Evolutionary conservation across 1,139 yeast species (phyloP).

Genomic region (Kodamaea fungicola): DNA sequence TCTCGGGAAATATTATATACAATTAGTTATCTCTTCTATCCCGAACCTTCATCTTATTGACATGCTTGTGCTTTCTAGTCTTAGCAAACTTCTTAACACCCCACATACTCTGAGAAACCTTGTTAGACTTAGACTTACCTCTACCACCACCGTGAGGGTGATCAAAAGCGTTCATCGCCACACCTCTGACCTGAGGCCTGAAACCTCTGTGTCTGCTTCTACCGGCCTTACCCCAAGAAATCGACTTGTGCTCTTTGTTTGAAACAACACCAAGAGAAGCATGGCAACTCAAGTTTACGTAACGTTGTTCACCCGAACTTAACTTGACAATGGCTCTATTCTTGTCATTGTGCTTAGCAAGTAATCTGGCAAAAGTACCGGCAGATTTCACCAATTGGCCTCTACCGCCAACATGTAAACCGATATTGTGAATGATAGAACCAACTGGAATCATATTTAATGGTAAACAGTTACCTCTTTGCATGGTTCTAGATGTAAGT

Average conservation of each 20-base stretch:
- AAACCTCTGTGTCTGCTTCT: slow-evolving; percentile 89
- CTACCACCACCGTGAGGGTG: slow-evolving; percentile 99
- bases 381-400: slow-evolving; percentile 92
- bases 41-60: slow-evolving; percentile 77
- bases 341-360: slow-evolving; percentile 72
- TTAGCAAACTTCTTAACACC: slow-evolving; percentile 93
- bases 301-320: slow-evolving; percentile 92
- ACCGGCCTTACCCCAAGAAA: slow-evolving; percentile 95
- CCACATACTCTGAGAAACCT: slow-evolving; percentile 94
- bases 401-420: slow-evolving; percentile 72
- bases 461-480: slow-evolving; percentile 94
- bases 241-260: slow-evolving; percentile 90
- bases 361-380: slow-evolving; percentile 88
- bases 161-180: slow-evolving; percentile 95
- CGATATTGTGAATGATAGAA: slow-evolving; percentile 83
- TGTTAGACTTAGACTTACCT: slow-evolving; percentile 97
- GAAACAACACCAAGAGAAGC: slow-evolving; percentile 95
- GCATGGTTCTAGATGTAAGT: slow-evolving; percentile 80
- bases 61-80: slow-evolving; percentile 88
- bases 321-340: slow-evolving; percentile 75
- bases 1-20: slow-evolving; percentile 2
- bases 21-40: slow-evolving; percentile 48
- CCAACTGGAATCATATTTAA: slow-evolving; percentile 91
- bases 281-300: slow-evolving; percentile 78
- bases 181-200: slow-evolving; percentile 96